phyloP scores from a whole-genome alignment of 768 basidiomycete genomes.

The Lactifluus subvellereus region DNA sequence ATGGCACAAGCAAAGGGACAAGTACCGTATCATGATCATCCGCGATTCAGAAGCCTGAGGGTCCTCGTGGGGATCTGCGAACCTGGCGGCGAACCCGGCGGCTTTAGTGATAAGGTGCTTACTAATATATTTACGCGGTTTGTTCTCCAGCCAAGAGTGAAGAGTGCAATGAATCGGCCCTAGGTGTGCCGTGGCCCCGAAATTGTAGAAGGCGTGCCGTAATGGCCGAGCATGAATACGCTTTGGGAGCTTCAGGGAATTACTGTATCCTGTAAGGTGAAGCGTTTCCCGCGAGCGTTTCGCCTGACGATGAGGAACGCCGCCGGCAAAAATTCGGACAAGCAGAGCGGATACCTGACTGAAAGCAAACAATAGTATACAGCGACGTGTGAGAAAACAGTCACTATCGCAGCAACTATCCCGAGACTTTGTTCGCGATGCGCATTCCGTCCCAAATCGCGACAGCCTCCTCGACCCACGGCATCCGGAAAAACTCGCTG shows the following conservation, averaged over 20 bases:
- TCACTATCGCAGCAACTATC: neutral
- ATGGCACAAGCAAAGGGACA: neutral
- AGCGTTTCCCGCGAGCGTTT: neutral
- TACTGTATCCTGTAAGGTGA: neutral
- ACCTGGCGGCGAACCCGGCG: no score
- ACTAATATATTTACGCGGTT: no score
- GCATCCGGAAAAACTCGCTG: constrained; percentile 86
- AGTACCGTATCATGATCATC: no score
- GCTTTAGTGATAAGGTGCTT: no score
- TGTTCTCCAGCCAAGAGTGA: neutral
- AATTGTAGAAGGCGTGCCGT: neutral
- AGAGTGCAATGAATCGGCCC: neutral
- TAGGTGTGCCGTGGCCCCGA: no score
- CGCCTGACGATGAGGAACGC: neutral
- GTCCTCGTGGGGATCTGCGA: no score
- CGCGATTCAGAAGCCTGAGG: no score
- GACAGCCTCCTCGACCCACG: constrained; percentile 89
- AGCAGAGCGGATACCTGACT: neutral
- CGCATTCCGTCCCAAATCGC: constrained; percentile 79
- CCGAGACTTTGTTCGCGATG: constrained; percentile 38
- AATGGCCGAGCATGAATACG: no score
- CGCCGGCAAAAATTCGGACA: neutral
- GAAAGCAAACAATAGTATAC: neutral
- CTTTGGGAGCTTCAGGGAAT: neutral
- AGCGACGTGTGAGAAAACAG: neutral